Base-by-base conservation (phyloP, 768 basidiomycete species). In the Serendipita sp. region DNA sequence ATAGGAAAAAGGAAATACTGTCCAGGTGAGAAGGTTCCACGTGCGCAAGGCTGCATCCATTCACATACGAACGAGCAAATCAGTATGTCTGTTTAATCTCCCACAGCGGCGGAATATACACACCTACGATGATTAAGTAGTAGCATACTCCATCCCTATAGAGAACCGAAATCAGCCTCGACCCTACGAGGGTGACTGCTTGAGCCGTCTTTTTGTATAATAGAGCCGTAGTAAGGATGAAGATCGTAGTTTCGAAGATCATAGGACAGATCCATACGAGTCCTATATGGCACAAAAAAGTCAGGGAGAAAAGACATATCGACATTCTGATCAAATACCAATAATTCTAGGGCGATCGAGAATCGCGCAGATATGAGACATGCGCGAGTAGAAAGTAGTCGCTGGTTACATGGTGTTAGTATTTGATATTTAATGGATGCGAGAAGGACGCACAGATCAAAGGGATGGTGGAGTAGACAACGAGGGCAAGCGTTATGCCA, bases 181-280 rank as follows among this genome's bases (percentile, higher is more conserved):
- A 58, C 13, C 53, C 53, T 5, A 38, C 4, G 17, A 58, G 24
- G 3, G 22, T 7, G 17, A 7, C 20, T 9, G n/a, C 31, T 28
- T 58, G 22, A 11, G 3, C 24, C 17, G 53, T 24, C n/a, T 28
- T 58, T n/a, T 58, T 3, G 31, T 58, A 58, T 9, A 58, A 24
- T 58, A 11, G 16, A 9, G 31, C 24, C 16, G 31, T 58, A 9
- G 53, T 58, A 24, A 58, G 7, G 11, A 58, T 22, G 53, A 58
- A 58, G 3, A 58, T 33, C 9, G 53, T 31, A n/a, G 53, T 58
- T 58, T 58, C 53, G n/a, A 58, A 58, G 24, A 58, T n/a, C 17
- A 58, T n/a, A 3, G 53, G 31, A 58, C 22, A n/a, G 7, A 58
- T 11, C 53, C 53, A 58, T 24, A 58, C 28, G 53, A 28, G 28